A percentile compares a stretch with the other conserved stretches of the same genome.
These are phyloP conservation scores for Verticillium dahliae DNA, from an alignment of 2,329 filamentous ascomycete species.

Conservation along the genomic window DNA sequence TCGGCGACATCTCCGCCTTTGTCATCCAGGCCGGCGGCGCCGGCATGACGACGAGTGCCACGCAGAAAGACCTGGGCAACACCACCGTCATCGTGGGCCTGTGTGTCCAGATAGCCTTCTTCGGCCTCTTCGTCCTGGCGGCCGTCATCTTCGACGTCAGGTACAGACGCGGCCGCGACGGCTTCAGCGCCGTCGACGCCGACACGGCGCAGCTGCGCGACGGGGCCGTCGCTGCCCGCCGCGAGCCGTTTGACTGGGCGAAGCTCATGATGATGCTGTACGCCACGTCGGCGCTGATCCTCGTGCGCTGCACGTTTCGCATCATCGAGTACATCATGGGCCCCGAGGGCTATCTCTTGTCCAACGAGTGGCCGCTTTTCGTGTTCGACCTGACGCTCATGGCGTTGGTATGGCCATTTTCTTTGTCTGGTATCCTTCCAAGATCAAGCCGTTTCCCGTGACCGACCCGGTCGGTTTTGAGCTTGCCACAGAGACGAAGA, in stretches of 20 bases:
- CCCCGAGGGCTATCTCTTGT: constrained; percentile 34
- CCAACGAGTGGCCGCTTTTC: constrained; percentile 55
- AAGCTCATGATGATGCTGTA: constrained; percentile 19
- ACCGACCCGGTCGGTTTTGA: background rate
- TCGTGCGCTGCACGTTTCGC: constrained; percentile 49
- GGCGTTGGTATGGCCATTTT: constrained; percentile 37
- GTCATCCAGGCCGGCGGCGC: constrained; percentile 16
- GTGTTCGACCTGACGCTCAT: constrained; percentile 50
- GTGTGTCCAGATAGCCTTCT: constrained; percentile 48
- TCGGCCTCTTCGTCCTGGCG: constrained; percentile 44
- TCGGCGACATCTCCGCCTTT: constrained; percentile 40
- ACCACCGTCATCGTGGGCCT: constrained; percentile 46
- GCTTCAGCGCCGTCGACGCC: background rate
- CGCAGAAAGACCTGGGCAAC: constrained; percentile 26
- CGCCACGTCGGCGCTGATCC: constrained; percentile 23
- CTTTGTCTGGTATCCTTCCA: background rate
- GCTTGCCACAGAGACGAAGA: background rate
- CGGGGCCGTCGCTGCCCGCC: constrained; percentile 7
- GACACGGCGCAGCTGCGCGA: constrained; percentile 7
- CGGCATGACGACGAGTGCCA: constrained; percentile 10
- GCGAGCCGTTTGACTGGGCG: constrained; percentile 19
- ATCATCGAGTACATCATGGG: constrained; percentile 50
- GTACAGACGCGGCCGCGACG: constrained; percentile 18
- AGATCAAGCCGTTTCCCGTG: background rate
- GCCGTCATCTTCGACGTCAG: constrained; percentile 37